A percentile compares a stretch with the other conserved stretches of the same genome.
These are phyloP conservation scores for Rhododendron williamsianum DNA, from an alignment of 148 eudicot species.

Conservation along the genomic window DNA sequence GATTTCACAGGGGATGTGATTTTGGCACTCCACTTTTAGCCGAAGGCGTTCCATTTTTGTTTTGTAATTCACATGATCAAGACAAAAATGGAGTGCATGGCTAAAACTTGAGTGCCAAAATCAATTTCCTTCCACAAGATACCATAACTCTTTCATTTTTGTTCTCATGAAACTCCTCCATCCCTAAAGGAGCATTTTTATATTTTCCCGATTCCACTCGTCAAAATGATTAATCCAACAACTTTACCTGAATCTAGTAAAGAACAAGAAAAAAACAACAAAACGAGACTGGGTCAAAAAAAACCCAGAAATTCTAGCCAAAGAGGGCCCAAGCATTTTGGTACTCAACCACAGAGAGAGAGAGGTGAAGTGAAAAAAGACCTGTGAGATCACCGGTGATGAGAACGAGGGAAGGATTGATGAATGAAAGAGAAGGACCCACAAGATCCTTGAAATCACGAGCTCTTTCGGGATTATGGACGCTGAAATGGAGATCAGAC, in stretches of 20 bases:
- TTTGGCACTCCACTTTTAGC: no score
- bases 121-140: neutral
- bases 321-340: neutral
- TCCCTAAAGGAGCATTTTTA: neutral
- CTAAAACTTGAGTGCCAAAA: no score
- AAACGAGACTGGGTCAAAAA: neutral
- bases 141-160: neutral
- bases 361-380: neutral
- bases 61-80: no score
- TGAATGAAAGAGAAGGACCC: slow-evolving; percentile 50
- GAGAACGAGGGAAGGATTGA: slow-evolving; percentile 85
- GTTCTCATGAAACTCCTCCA: neutral
- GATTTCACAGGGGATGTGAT: neutral
- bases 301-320: neutral
- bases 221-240: neutral
- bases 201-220: no score
- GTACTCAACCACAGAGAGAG: neutral
- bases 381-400: slow-evolving; percentile 98
- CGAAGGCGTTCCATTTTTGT: no score
- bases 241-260: neutral
- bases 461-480: slow-evolving; percentile 80
- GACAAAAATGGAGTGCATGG: no score
- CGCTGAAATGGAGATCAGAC: slow-evolving; percentile 91
- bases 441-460: slow-evolving; percentile 50
- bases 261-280: neutral